Evolutionary conservation across 768 basidiomycete genomes (phyloP).

Genomic region (Tricholoma furcatifolium): DNA sequence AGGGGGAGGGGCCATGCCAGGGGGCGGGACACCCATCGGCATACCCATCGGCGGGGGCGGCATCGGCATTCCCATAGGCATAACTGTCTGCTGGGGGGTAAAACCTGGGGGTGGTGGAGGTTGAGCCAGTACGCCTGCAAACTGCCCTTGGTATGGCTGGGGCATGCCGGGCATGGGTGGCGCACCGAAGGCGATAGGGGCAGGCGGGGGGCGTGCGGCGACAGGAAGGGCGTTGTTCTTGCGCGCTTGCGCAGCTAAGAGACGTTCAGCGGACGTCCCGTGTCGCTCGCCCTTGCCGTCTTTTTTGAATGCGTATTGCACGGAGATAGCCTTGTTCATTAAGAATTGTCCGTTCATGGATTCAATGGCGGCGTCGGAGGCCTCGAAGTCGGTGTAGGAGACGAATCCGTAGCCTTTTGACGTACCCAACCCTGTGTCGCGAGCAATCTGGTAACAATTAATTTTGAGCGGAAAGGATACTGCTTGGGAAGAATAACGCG

Average conservation of each 20-base stretch:
- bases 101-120: slow-evolving; percentile 84
- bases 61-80: slow-evolving; percentile 42
- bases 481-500: slow-evolving; percentile 29
- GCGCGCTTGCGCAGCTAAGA: slow-evolving; percentile 91
- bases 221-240: slow-evolving; percentile 92
- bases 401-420: slow-evolving; percentile 99
- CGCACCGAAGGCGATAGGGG: slow-evolving; percentile 69
- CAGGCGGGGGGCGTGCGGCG: slow-evolving; percentile 70
- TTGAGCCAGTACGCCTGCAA: slow-evolving; percentile 82
- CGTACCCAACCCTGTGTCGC: slow-evolving; percentile 78
- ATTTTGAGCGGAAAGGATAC: slow-evolving; percentile 6
- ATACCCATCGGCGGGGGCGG: slow-evolving; percentile 30
- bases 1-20: slow-evolving; percentile 17
- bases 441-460: slow-evolving; percentile 67
- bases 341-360: slow-evolving; percentile 97
- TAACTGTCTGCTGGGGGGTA: slow-evolving; percentile 66
- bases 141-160: slow-evolving; percentile 88
- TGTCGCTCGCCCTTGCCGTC: slow-evolving; percentile 98
- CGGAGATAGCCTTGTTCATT: slow-evolving; percentile 97
- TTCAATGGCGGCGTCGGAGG: slow-evolving; percentile 94
- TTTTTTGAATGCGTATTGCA: slow-evolving; percentile 99
- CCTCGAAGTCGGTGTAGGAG: slow-evolving; percentile 96
- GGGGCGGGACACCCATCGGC: slow-evolving; percentile 19
- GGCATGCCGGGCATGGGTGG: slow-evolving; percentile 71
- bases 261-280: slow-evolving; percentile 94